Base-by-base conservation (phyloP, 495 filamentous ascomycete genomes). In the Penicillium cinerascens region DNA sequence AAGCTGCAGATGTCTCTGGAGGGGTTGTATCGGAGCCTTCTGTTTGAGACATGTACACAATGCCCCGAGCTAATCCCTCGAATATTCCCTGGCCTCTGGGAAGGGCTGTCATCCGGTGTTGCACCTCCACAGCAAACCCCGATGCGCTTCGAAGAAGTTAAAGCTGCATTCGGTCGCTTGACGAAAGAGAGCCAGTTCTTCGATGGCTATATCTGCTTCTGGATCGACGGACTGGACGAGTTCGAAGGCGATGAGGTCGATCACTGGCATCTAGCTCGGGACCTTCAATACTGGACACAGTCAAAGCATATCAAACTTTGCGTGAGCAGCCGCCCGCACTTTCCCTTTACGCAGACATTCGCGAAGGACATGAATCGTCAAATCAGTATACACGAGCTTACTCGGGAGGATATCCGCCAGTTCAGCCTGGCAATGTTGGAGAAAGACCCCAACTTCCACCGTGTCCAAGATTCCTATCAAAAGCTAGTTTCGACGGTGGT, bases 181-280 rank as follows among this genome's bases (percentile, higher is more conserved):
- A 33, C 52, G 2, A 5, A 49, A 16, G 17, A 37, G 3, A 41
- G 41, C 22, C 13, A 44, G 23, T 27, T 33, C 1, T 45, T 26
- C 27, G 46, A 17, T 0, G 20, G 18, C 6, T 42, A 56, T 49
- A 44, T 79, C n/a, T 79, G 71, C 53, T 69, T 80, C 39, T 73
- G 79, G 37, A 70, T 81, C 29, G 79, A 80, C 51, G 76, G 74
- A 2, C 56, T 79, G 0, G 77, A 78, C 42, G 76, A 80, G 44
- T 74, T 58, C 49, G 47, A 67, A 1, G 72, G 61, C 4, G 42
- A 50, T 37, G 55, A 49, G 2, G 42, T 41, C 1, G 48, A 69
- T 16, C 51, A 65, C 48, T 20, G 16, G 15, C 55, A 65, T 6
- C 16, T 55, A 0, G 39, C 46, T 0, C 9, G 37, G 2, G 13